Evolutionary conservation across 768 basidiomycete species (phyloP).

Genomic region (Dentipellis fragilis): DNA sequence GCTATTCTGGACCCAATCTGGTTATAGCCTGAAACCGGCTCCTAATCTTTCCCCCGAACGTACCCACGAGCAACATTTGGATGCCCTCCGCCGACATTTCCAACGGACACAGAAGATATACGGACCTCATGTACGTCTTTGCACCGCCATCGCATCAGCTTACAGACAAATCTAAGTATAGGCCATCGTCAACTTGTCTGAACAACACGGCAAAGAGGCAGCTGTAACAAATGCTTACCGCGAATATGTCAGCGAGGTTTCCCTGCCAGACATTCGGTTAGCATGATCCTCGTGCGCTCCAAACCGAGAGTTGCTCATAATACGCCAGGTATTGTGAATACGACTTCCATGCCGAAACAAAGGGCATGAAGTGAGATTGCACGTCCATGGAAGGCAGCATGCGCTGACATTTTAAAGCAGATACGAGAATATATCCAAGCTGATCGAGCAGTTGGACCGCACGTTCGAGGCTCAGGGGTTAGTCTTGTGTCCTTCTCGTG

Average conservation of each 20-base stretch:
- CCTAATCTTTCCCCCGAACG: conserved; percentile 68
- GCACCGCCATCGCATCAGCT: background rate
- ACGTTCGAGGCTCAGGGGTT: conserved; percentile 78
- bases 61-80: conserved; percentile 62
- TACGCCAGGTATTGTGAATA: conserved; percentile 61
- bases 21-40: conserved; percentile 80
- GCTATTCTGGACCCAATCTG: conserved; percentile 85
- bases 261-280: conserved; percentile 46
- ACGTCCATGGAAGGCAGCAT: conserved; percentile 5
- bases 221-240: conserved; percentile 70
- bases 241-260: conserved; percentile 51
- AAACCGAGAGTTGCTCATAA: background rate
- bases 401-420: conserved; percentile 23
- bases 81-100: conserved; percentile 68
- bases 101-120: conserved; percentile 53
- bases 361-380: conserved; percentile 77
- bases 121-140: conserved; percentile 63
- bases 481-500: background rate
- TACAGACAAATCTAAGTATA: conserved; percentile 21
- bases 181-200: conserved; percentile 85
- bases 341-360: conserved; percentile 90
- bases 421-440: conserved; percentile 83
- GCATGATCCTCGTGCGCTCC: conserved; percentile 11
- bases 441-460: conserved; percentile 61
- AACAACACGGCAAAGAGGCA: conserved; percentile 83